phyloP scores from a whole-genome alignment of 305 asterid genomes.

The Fraxinus ornus region DNA sequence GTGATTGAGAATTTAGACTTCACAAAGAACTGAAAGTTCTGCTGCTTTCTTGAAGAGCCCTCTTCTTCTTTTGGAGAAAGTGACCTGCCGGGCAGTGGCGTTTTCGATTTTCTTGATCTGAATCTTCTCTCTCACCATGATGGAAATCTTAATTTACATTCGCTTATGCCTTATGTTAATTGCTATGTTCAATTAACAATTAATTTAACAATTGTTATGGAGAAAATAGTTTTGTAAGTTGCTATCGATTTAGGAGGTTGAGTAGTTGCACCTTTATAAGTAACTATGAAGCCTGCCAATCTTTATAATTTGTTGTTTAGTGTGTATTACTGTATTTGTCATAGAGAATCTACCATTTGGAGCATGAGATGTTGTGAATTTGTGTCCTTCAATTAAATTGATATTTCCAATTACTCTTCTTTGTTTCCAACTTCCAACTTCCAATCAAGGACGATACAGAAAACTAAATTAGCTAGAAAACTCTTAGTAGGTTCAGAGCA shows the following conservation, averaged over 20 bases:
- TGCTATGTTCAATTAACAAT: too few species aligned
- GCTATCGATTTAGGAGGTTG: too few species aligned
- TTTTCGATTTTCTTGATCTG: constrained; percentile 77
- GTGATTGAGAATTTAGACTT: too few species aligned
- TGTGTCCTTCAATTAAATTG: constrained; percentile 17
- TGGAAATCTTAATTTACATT: too few species aligned
- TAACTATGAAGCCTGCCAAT: constrained; percentile 8
- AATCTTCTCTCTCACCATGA: constrained; percentile 74
- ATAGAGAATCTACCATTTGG: constrained; percentile 1
- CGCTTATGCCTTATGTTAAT: too few species aligned
- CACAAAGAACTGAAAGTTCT: constrained; percentile 75
- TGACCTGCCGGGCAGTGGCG: constrained; percentile 71
- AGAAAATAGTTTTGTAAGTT: too few species aligned
- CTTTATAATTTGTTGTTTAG: constrained; percentile 2
- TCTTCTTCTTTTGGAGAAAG: constrained; percentile 79
- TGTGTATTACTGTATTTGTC: constrained; percentile 15
- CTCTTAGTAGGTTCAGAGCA: too few species aligned
- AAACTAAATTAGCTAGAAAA: not conserved
- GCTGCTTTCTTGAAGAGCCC: constrained; percentile 88
- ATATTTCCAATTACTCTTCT: constrained; percentile 31
- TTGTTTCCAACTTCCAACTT: constrained; percentile 14
- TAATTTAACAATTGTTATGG: too few species aligned
- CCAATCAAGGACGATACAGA: not conserved
- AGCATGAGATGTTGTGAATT: not conserved
- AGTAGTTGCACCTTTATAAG: not conserved